Evolutionary conservation across 2,329 filamentous ascomycete species (phyloP).

Genomic region (Monosporascus sp.): DNA sequence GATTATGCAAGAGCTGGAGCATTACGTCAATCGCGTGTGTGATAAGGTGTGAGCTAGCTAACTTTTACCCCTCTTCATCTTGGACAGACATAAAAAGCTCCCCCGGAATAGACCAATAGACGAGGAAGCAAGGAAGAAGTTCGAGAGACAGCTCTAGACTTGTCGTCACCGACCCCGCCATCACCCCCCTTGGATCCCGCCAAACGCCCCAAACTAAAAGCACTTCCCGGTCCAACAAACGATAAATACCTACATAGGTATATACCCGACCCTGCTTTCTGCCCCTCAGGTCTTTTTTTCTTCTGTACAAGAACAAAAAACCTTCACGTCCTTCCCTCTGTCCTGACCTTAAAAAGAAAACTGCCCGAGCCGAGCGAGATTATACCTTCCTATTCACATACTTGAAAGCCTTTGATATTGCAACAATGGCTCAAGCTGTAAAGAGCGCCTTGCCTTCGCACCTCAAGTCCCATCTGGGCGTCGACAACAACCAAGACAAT

Average conservation of each 20-base stretch:
- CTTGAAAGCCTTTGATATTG: neutral
- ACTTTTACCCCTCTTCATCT: neutral
- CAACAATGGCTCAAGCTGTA: conserved; percentile 62
- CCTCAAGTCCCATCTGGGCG: conserved; percentile 59
- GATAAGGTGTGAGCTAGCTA: neutral
- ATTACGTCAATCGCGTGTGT: neutral
- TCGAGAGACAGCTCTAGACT: neutral
- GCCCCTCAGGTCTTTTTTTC: no score
- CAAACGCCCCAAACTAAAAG: neutral
- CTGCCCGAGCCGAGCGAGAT: neutral
- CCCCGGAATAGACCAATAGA: neutral
- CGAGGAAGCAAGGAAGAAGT: no score
- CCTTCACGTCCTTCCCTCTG: neutral
- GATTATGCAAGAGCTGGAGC: no score
- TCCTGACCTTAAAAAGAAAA: neutral
- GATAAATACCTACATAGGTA: neutral
- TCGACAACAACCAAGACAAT: conserved; percentile 37
- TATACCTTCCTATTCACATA: neutral
- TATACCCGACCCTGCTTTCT: neutral
- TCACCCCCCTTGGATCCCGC: neutral
- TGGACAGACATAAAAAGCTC: neutral
- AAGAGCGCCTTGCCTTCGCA: conserved; percentile 79
- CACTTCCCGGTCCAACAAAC: neutral
- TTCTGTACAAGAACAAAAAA: no score
- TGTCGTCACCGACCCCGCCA: neutral